Conservation (phyloP, 768 basidiomycete genomes). For the Tylopilus vinaceipallidus region DNA sequence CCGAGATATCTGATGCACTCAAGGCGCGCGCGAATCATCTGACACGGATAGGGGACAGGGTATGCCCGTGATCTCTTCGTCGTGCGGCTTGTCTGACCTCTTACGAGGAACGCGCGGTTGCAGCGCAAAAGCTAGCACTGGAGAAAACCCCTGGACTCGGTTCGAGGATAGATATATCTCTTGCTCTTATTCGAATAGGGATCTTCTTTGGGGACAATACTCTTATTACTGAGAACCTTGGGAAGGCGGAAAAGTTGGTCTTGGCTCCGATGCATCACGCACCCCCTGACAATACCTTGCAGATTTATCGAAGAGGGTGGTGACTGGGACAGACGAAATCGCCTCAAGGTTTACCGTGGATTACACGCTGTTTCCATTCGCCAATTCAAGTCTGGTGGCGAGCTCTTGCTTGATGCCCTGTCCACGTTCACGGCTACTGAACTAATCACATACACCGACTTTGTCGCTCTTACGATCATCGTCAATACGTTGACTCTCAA, state of each 20-base stretch:
- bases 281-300: not conserved
- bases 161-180: constrained; percentile 87
- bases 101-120: constrained; percentile 70
- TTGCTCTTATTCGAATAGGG: constrained; percentile 85
- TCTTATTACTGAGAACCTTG: constrained; percentile 67
- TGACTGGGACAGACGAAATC: constrained; percentile 96
- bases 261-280: not conserved
- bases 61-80: constrained; percentile 14
- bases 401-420: constrained; percentile 85
- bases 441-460: constrained; percentile 83
- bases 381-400: constrained; percentile 85
- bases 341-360: constrained; percentile 93
- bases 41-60: constrained; percentile 85
- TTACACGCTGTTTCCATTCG: constrained; percentile 83
- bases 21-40: constrained; percentile 82
- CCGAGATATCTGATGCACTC: constrained; percentile 87
- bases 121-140: constrained; percentile 79
- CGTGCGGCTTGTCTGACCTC: not conserved
- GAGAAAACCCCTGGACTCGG: constrained; percentile 93
- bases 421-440: constrained; percentile 95
- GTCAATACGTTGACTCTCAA: constrained; percentile 73
- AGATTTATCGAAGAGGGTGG: constrained; percentile 93
- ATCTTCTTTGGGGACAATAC: constrained; percentile 84
- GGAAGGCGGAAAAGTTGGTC: constrained; percentile 77
- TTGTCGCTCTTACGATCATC: constrained; percentile 83